These are phyloP conservation scores for Pseudotulostoma volvatum DNA, from an alignment of 495 filamentous ascomycete genomes.

Conservation along the genomic window DNA sequence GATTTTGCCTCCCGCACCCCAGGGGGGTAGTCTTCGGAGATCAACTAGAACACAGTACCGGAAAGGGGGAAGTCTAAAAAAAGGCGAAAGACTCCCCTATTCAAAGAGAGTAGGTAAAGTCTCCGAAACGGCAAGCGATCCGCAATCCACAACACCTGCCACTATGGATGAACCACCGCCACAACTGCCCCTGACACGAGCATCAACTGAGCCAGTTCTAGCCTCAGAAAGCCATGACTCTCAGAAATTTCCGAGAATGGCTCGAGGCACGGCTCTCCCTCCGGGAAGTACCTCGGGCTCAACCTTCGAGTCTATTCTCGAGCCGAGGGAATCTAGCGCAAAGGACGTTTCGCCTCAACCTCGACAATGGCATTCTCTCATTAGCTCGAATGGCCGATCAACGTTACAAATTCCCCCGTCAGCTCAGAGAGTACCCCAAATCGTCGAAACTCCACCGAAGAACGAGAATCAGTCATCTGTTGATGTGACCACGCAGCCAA, in stretches of 20 bases:
- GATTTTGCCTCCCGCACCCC: constrained; percentile 58
- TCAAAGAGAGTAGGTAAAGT: constrained; percentile 52
- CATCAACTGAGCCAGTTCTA: constrained; percentile 54
- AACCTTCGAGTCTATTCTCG: constrained; percentile 15
- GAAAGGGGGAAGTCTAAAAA: constrained; percentile 69
- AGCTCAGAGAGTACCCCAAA: constrained; percentile 41
- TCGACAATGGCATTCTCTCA: constrained; percentile 28
- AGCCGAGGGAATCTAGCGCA: constrained; percentile 12
- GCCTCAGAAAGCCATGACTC: constrained; percentile 11
- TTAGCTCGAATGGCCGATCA: constrained; percentile 33
- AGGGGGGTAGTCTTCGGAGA: constrained; percentile 62
- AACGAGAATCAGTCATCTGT: constrained; percentile 17
- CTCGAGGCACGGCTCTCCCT: constrained; percentile 10
- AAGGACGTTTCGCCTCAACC: constrained; percentile 13
- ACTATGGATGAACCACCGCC: constrained; percentile 28
- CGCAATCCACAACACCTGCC: constrained; percentile 21
- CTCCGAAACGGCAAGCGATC: constrained; percentile 36
- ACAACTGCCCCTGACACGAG: constrained; percentile 42
- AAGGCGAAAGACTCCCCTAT: constrained; percentile 59
- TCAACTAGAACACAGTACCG: constrained; percentile 88
- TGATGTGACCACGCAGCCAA: constrained; percentile 15
- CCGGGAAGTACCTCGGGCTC: constrained; percentile 11
- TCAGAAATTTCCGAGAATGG: constrained; percentile 15
- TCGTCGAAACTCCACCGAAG: constrained; percentile 54
- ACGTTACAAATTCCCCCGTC: constrained; percentile 19